Conservation (phyloP, 768 basidiomycete genomes). For the Termitomyces sp. region DNA sequence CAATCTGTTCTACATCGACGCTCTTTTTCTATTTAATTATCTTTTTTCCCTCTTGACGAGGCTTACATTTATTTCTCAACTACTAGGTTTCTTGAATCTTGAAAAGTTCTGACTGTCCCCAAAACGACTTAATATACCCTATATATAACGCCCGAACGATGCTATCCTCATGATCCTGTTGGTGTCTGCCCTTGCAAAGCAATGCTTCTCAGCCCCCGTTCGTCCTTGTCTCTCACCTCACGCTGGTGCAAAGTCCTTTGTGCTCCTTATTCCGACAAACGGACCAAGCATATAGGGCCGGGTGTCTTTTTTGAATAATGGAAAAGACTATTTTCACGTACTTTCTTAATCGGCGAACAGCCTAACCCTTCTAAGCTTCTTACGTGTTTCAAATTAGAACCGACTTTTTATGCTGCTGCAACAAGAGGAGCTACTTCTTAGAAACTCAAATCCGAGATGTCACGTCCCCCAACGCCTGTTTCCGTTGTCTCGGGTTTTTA, state of each 20-base stretch:
- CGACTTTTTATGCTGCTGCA: slow-evolving; percentile 23
- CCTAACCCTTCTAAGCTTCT: no score
- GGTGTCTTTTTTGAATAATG: neutral
- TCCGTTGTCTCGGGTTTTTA: slow-evolving; percentile 24
- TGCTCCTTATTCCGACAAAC: slow-evolving; percentile 14
- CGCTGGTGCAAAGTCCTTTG: no score
- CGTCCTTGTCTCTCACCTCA: neutral
- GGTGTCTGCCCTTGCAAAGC: slow-evolving; percentile 5
- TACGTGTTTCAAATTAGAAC: slow-evolving; percentile 11
- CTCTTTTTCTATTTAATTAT: neutral
- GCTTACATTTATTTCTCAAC: neutral
- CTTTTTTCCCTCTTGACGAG: slow-evolving; percentile 14
- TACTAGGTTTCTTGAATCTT: no score
- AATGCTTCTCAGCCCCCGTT: slow-evolving; percentile 3
- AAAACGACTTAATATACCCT: neutral
- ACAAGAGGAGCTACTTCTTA: slow-evolving; percentile 21
- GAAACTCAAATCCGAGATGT: slow-evolving; percentile 21
- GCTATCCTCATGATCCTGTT: neutral
- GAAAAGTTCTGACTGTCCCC: neutral
- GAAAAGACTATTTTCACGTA: neutral
- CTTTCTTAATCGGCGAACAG: no score
- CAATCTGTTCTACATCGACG: neutral
- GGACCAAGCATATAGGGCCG: slow-evolving; percentile 9
- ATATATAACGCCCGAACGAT: neutral
- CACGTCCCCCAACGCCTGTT: slow-evolving; percentile 19